phyloP scores from a whole-genome alignment of 2,329 filamentous ascomycete genomes.

The Magnaporthiopsis incrustans region DNA sequence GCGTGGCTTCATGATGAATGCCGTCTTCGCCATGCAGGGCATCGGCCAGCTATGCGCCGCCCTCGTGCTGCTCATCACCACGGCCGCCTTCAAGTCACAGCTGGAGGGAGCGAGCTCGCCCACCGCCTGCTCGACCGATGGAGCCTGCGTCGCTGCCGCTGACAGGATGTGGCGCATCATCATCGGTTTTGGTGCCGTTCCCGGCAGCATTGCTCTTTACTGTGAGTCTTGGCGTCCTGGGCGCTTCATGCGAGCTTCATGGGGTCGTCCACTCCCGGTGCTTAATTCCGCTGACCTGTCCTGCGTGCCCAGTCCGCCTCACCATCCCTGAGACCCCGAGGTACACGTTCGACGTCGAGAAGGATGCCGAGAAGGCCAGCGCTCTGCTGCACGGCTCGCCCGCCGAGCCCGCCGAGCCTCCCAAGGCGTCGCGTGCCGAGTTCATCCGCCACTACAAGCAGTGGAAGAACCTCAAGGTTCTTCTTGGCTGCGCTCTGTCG shows the following conservation, averaged over 20 bases:
- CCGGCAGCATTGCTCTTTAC: slow-evolving; percentile 74
- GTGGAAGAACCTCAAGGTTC: slow-evolving; percentile 63
- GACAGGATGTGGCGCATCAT: slow-evolving; percentile 85
- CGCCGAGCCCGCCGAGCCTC: background rate
- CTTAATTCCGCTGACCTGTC: background rate
- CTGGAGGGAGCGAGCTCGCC: background rate
- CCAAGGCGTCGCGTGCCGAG: slow-evolving; percentile 57
- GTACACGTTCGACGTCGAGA: slow-evolving; percentile 76
- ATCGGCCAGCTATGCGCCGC: slow-evolving; percentile 71
- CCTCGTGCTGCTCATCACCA: slow-evolving; percentile 68
- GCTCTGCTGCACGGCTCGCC: slow-evolving; percentile 16
- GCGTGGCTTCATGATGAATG: slow-evolving; percentile 79
- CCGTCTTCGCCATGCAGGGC: slow-evolving; percentile 83
- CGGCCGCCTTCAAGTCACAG: slow-evolving; percentile 55
- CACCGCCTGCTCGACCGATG: slow-evolving; percentile 24
- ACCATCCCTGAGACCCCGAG: slow-evolving; percentile 84
- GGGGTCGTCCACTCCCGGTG: background rate
- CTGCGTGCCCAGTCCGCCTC: slow-evolving; percentile 28
- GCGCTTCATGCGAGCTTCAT: too few relatives aligned
- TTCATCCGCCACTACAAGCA: slow-evolving; percentile 64
- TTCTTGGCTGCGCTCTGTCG: slow-evolving; percentile 59
- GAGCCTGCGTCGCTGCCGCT: slow-evolving; percentile 58
- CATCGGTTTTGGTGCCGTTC: slow-evolving; percentile 74
- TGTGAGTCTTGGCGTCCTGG: slow-evolving; percentile 29
- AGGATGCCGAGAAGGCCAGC: slow-evolving; percentile 65